Base-by-base conservation (phyloP, 2,329 filamentous ascomycete species). In the Pseudogymnoascus sp. region DNA sequence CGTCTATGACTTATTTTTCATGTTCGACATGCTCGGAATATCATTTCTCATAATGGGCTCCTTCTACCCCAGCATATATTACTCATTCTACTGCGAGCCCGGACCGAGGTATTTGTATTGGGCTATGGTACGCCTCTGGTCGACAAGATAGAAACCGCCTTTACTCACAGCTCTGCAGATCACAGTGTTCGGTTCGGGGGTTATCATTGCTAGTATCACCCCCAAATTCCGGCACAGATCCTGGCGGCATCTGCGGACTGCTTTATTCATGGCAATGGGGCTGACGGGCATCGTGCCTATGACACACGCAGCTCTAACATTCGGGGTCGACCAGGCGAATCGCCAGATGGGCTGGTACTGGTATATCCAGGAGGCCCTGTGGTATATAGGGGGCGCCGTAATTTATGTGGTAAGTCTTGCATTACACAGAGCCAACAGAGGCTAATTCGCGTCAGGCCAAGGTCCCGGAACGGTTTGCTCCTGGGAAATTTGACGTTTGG, bases 101-200 rank as follows among this genome's bases (percentile, higher is more conserved):
- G 44, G 44, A 12, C 44, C 44, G n/a, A 55, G 44, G 44, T 55
- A 55, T 55, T 55, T 55, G 44, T 55, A 55, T 55, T 55, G 44
- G 44, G 44, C 44, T 2, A 55, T 55, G 44, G 44, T 55, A 55
- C 10, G 27, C 27, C 27, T 55, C 44, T 55, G n/a, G 6, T 8
- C 9, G 9, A 21, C 21, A 21, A 21, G 21, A 21, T 21, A 21
- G 21, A 31, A n/a, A 9, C 10, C 44, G 8, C 44, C n/a, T n/a
- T 10, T 55, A 55, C 44, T 55, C 44, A 55, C 44, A 17, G 44
- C n/a, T 51, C 44, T 55, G 27, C 27, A 55, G 44, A 55, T 55
- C 44, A 55, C 44, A n/a, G 44, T 55, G 27, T 55, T 55, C n/a
- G 44, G 44, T 12, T 55, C 44, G 25, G 44, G 44, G 8, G 44